phyloP scores from a whole-genome alignment of 1,139 yeast genomes.

The Trichomonascaceae sp. region DNA sequence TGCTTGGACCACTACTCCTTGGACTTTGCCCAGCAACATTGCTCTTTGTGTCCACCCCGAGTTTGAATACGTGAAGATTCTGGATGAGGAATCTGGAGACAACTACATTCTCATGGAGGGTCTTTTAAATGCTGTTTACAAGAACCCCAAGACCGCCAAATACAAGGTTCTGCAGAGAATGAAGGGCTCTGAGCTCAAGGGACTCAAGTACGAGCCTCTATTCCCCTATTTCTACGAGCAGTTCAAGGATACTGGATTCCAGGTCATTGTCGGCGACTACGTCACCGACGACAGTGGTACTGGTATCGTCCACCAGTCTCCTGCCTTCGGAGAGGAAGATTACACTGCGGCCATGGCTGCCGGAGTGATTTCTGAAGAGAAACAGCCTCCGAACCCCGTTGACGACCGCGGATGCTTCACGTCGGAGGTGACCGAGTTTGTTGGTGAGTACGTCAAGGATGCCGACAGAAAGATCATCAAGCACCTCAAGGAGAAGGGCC shows the following conservation, averaged over 20 bases:
- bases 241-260: constrained; percentile 63
- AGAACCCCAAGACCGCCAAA: constrained; percentile 87
- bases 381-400: constrained; percentile 81
- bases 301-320: constrained; percentile 97
- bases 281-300: constrained; percentile 96
- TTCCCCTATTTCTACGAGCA: constrained; percentile 68
- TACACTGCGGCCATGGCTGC: constrained; percentile 63
- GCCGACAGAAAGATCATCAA: constrained; percentile 90
- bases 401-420: constrained; percentile 87
- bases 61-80: constrained; percentile 82
- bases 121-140: constrained; percentile 70
- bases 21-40: constrained; percentile 95
- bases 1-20: constrained; percentile 99
- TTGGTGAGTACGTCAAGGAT: constrained; percentile 84
- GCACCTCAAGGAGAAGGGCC: constrained; percentile 63
- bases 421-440: constrained; percentile 54
- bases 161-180: constrained; percentile 69
- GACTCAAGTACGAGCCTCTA: constrained; percentile 67
- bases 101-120: constrained; percentile 74
- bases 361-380: constrained; percentile 59
- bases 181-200: constrained; percentile 67
- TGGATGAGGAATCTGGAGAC: constrained; percentile 73
- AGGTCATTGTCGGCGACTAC: constrained; percentile 67
- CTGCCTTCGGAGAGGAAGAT: constrained; percentile 99
- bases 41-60: constrained; percentile 86